These are phyloP conservation scores for Nakazawaea wickerhamii DNA, from an alignment of 805 yeast genomes.

Conservation along the genomic window DNA sequence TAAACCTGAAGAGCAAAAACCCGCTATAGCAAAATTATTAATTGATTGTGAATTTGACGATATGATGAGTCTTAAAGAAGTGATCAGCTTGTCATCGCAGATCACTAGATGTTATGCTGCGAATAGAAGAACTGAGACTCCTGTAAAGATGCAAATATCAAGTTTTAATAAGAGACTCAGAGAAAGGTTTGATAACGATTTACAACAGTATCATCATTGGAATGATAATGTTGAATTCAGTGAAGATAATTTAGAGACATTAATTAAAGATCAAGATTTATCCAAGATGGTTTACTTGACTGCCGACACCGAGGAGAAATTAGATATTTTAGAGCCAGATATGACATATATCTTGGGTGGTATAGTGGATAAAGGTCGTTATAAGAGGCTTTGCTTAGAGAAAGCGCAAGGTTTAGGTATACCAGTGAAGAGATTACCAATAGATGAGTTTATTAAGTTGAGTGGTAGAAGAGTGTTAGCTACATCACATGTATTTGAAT, in stretches of 20 bases:
- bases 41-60: constrained; percentile 91
- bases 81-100: constrained; percentile 71
- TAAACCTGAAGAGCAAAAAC: constrained; percentile 40
- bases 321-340: constrained; percentile 60
- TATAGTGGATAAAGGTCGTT: constrained; percentile 91
- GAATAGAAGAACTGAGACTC: constrained; percentile 54
- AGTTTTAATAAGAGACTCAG: constrained; percentile 63
- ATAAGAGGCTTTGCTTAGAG: constrained; percentile 70
- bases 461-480: constrained; percentile 88
- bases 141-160: constrained; percentile 54
- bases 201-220: constrained; percentile 66
- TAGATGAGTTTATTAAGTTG: constrained; percentile 74
- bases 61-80: constrained; percentile 70
- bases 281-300: constrained; percentile 62
- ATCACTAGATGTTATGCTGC: constrained; percentile 78
- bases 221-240: constrained; percentile 46
- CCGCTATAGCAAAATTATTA: constrained; percentile 50
- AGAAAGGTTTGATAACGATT: constrained; percentile 59
- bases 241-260: constrained; percentile 30
- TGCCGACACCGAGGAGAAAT: constrained; percentile 75
- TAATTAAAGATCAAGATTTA: constrained; percentile 26
- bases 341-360: constrained; percentile 89
- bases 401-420: constrained; percentile 76
- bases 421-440: constrained; percentile 74
- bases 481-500: constrained; percentile 91